Base-by-base conservation (phyloP, 2,329 filamentous ascomycete species). In the Fusarium coicis region DNA sequence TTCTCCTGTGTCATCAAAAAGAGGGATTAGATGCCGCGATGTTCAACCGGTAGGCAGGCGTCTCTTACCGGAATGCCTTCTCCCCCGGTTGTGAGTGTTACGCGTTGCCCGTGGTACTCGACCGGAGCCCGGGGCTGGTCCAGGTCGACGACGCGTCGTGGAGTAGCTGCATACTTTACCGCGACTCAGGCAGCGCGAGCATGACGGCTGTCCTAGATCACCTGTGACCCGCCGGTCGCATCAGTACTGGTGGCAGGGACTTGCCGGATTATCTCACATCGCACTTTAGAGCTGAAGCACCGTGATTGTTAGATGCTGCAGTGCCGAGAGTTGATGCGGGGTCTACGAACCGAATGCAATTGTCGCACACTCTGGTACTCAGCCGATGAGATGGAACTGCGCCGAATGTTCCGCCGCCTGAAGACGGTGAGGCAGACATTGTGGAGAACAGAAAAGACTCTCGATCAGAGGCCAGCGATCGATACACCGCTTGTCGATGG, bases 291-390 rank as follows among this genome's bases (percentile, higher is more conserved):
- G 5, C 49, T 53, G 23, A 4, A 8, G 8, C 0, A 16, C 10
- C 32, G 49, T 12, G 10, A 37, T 21, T 53, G 3, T 37, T 2
- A 53, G 49, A 21, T 15, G 2, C 10, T n/a, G 5, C 16, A 19
- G 14, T 9, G 18, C 18, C 32, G 32, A 26, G 23, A 16, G 2
- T 7, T 3, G 5, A 12, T 37, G 32, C 32, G 49, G 23, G 37
- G 36, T 19, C 6, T 12, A 55, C 53, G 2, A 44, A 56, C 53
- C 53, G 37, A 23, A 56, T 56, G 3, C 53, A 56, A 8, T 56
- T 56, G n/a, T 56, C 53, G 4, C 53, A 56, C 7, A 56, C 53
- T 44, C 53, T 56, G 12, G 49, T 53, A 10, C 49, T 53, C n/a
- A 37, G 34, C n/a, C 39, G 28, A 9, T 34, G n/a, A 19, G 39